Evolutionary conservation across 2,329 filamentous ascomycete genomes (phyloP).

Genomic region (Apiospora saccharicola): DNA sequence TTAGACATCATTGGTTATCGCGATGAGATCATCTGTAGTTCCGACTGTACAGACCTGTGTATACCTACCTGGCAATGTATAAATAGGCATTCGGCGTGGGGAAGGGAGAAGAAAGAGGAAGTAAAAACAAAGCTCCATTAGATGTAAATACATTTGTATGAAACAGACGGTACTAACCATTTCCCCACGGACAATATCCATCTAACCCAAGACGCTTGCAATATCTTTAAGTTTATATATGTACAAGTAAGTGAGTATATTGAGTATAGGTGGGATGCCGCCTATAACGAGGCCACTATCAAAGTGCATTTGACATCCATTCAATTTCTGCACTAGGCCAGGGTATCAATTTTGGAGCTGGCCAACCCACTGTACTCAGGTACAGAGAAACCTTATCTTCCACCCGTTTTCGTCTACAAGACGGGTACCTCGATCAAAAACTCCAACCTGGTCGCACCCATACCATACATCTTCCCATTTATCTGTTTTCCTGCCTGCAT

Average conservation of each 20-base stretch:
- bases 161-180: background rate
- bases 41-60: background rate
- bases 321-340: background rate
- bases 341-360: constrained; percentile 1
- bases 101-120: background rate
- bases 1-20: background rate
- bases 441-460: background rate
- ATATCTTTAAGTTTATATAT: background rate
- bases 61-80: background rate
- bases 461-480: background rate
- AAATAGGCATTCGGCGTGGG: background rate
- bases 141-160: background rate
- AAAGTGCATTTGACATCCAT: background rate
- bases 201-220: background rate
- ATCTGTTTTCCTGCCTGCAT: background rate
- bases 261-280: background rate
- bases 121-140: background rate
- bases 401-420: background rate
- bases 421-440: background rate
- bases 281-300: background rate
- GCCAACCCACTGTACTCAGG: background rate
- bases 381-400: background rate
- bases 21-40: background rate
- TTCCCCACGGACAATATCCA: background rate
- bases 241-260: background rate